Conservation (phyloP, 768 basidiomycete genomes). For the Agrocybe pediades region DNA sequence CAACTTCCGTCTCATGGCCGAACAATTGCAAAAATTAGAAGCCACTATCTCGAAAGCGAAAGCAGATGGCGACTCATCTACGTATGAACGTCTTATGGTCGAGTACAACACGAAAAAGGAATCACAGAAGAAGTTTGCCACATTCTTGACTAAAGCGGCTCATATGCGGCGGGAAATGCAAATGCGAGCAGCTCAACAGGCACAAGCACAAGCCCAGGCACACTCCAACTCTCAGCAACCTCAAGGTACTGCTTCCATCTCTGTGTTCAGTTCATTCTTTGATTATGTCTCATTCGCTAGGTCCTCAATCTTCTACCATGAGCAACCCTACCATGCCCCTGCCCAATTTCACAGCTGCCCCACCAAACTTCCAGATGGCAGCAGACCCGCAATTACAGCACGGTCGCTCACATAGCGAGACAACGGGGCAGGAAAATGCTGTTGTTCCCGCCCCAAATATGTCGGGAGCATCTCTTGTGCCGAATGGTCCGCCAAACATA, state of each 20-base stretch:
- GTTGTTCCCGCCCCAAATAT: not conserved
- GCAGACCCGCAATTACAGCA: constrained; percentile 7
- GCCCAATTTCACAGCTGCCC: not conserved
- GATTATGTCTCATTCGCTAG: not conserved
- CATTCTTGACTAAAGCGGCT: not conserved
- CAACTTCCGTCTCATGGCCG: not conserved
- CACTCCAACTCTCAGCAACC: not conserved
- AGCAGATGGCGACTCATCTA: not conserved
- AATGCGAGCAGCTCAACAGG: not conserved
- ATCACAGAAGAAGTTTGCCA: constrained; percentile 1
- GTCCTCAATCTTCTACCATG: not conserved
- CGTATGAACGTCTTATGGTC: not conserved
- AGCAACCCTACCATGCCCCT: not conserved
- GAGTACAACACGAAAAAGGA: constrained; percentile 7
- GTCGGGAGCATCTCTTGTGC: not conserved
- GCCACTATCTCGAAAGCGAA: not conserved
- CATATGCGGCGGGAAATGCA: not conserved
- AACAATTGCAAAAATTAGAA: not conserved
- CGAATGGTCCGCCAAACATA: constrained; percentile 8
- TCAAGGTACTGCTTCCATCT: not conserved
- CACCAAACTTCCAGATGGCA: not conserved
- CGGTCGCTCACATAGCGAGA: constrained; percentile 11
- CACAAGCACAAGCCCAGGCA: not conserved
- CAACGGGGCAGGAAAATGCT: constrained; percentile 6
- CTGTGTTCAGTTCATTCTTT: not conserved